These are phyloP conservation scores for Boletellus dicymbophilus DNA, from an alignment of 1,284 basidiomycete genomes.

Conservation along the genomic window DNA sequence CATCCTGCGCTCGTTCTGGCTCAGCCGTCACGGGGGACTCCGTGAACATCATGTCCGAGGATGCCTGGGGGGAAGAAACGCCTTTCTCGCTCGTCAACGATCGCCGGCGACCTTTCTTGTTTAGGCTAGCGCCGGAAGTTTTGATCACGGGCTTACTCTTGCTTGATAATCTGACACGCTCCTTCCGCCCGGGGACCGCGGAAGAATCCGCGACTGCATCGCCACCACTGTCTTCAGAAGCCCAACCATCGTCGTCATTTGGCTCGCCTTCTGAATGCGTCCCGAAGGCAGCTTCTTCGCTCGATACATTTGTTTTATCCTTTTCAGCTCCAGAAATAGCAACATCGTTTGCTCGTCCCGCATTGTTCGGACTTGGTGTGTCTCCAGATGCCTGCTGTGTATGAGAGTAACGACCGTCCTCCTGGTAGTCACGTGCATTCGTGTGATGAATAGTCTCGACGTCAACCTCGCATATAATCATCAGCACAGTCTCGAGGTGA, in stretches of 20 bases:
- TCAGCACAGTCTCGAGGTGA: conserved; percentile 16
- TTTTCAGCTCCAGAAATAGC: conserved; percentile 1
- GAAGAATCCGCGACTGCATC: background rate
- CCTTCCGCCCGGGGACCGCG: conserved; percentile 11
- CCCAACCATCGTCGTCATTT: conserved; percentile 24
- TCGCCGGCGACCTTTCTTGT: conserved; percentile 13
- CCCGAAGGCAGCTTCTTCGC: background rate
- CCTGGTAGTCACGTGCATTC: conserved; percentile 6
- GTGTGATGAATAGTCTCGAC: conserved; percentile 28
- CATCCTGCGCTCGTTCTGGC: conserved; percentile 6
- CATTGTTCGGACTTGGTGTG: background rate
- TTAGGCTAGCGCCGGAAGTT: background rate
- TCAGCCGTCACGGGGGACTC: background rate
- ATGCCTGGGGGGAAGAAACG: background rate
- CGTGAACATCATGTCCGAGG: conserved; percentile 1
- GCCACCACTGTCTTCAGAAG: conserved; percentile 23
- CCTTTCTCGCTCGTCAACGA: conserved; percentile 15
- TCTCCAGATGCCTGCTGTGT: conserved; percentile 7
- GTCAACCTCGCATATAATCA: conserved; percentile 21
- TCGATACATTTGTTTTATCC: background rate
- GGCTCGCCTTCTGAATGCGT: conserved; percentile 7
- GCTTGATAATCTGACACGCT: conserved; percentile 14
- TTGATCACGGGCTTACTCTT: conserved; percentile 15
- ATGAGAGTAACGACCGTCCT: no score
- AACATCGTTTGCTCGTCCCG: background rate